Evolutionary conservation across 371 early-diverging fungal species (phyloP), one percentile per base, ranked within the genome.

Genomic region (Choanephora cucurbitarum): DNA sequence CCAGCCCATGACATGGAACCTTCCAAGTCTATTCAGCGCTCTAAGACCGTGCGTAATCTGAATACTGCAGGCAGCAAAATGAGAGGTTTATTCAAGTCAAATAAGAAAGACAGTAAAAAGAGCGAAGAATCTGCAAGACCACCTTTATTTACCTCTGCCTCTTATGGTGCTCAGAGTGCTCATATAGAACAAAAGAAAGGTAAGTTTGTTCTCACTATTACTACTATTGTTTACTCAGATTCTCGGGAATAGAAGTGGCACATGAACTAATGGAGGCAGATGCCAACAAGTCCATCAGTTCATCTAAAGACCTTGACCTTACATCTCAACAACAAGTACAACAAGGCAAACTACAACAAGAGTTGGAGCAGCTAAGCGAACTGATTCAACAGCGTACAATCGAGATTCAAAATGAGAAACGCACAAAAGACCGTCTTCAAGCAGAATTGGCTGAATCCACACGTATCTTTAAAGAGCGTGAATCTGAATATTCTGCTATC

Each of bases 401-500:
- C 6, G 75, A 78, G 28, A 55, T 75, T 9, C 55, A 63, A 28
- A 33, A 49, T 5, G 75, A 75, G 50, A 67, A 71, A 17, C 64
- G 63, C 9, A 61, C 39, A n/a, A 75, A 66, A 44, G 64, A 73
- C 28, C 64, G 56, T 15, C 57, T 73, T 3, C 67, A 75, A 37
- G 42, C 41, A 14, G 65, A 70, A 33, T 45, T 74, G 10, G 64
- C 47, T 22, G 75, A 78, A 39, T 64, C 72, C 9, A 64, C 66
- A 49, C 67, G 67, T 17, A 32, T 60, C n/a, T 66, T 66, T 22
- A 72, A 74, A 49, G 67, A 61, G 46, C 66, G 72, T 52, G 77
- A 79, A 37, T 55, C 54, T 22, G 80, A 79, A 41, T 79, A 79
- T 44, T 55, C 69, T 2, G 62, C 67, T 23, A 74, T 79, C n/a